Percentiles rank a stretch among this genome's conserved stretches.
Evolutionary conservation across 2,329 filamentous ascomycete genomes (phyloP).

Genomic region (Penicillium sp.): DNA sequence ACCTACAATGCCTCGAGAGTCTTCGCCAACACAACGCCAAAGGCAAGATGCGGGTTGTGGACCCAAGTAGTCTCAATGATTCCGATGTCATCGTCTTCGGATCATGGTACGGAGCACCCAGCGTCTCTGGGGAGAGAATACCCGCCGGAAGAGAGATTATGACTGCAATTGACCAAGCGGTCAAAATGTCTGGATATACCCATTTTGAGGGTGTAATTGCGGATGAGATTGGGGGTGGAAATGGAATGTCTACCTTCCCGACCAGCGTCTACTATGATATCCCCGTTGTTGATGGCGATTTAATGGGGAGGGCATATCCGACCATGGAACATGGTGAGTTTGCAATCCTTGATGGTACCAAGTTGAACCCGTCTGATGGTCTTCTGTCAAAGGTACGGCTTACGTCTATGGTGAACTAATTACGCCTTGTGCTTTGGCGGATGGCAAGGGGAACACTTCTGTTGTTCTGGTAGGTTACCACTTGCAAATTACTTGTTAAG

Average conservation of each 20-base stretch:
- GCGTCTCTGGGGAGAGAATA: not conserved
- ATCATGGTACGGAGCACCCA: not conserved
- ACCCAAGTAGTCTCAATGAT: not conserved
- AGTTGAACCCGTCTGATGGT: not conserved
- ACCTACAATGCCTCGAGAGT: not conserved
- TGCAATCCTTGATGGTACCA: not conserved
- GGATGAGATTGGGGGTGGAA: conserved; percentile 33
- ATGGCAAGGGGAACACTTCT: not conserved
- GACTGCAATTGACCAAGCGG: not conserved
- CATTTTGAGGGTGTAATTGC: not conserved
- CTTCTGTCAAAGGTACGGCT: conserved; percentile 27
- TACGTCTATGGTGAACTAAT: conserved; percentile 41
- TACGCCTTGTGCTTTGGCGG: not conserved
- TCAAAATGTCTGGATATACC: not conserved
- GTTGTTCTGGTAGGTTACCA: not conserved
- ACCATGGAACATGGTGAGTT: conserved; percentile 15
- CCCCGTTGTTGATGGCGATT: conserved; percentile 46
- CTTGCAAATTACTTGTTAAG: not conserved
- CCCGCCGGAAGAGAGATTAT: not conserved
- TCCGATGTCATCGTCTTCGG: not conserved
- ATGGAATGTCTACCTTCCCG: conserved; percentile 35
- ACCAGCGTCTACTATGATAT: conserved; percentile 32
- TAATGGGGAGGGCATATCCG: conserved; percentile 50
- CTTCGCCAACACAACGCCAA: not conserved
- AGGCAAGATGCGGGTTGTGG: not conserved